These are phyloP conservation scores for Ramaria rubella DNA, from an alignment of 768 basidiomycete genomes.

Conservation along the genomic window DNA sequence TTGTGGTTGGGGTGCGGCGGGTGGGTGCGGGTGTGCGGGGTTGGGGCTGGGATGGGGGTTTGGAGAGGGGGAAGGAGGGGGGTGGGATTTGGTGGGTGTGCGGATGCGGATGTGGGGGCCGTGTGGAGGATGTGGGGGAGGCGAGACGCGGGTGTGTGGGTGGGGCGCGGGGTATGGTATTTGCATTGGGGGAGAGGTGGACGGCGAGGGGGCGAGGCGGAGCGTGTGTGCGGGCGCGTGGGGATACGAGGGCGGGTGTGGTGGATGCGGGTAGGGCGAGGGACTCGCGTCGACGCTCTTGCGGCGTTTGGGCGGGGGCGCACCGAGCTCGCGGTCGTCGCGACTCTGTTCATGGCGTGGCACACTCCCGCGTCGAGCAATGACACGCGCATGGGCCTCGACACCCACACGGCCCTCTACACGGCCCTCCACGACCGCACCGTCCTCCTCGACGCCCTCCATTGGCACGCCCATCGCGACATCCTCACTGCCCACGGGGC, in stretches of 20 bases:
- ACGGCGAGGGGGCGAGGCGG: neutral
- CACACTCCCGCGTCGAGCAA: constrained; percentile 23
- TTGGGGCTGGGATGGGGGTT: constrained; percentile 8
- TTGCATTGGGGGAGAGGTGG: too few species aligned
- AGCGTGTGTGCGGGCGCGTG: neutral
- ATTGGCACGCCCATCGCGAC: neutral
- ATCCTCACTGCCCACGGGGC: constrained; percentile 17
- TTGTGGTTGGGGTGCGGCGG: constrained; percentile 15
- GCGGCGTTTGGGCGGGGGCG: constrained; percentile 29
- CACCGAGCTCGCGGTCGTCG: constrained; percentile 26
- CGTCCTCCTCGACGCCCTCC: neutral
- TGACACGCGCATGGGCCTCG: constrained; percentile 11
- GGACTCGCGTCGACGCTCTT: constrained; percentile 27
- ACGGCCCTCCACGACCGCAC: constrained; percentile 13
- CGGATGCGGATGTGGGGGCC: constrained; percentile 8
- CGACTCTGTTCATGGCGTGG: too few species aligned
- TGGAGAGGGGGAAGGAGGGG: constrained; percentile 9
- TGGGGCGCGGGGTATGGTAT: neutral
- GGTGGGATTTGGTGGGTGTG: constrained; percentile 6
- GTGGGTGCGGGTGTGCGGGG: neutral
- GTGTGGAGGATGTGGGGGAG: constrained; percentile 20
- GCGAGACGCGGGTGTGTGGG: constrained; percentile 17
- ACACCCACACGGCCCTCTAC: constrained; percentile 10
- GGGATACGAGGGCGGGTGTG: neutral
- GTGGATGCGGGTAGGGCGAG: constrained; percentile 25